Conservation (phyloP, 306 rosid species). For the Prosopis cineraria region DNA sequence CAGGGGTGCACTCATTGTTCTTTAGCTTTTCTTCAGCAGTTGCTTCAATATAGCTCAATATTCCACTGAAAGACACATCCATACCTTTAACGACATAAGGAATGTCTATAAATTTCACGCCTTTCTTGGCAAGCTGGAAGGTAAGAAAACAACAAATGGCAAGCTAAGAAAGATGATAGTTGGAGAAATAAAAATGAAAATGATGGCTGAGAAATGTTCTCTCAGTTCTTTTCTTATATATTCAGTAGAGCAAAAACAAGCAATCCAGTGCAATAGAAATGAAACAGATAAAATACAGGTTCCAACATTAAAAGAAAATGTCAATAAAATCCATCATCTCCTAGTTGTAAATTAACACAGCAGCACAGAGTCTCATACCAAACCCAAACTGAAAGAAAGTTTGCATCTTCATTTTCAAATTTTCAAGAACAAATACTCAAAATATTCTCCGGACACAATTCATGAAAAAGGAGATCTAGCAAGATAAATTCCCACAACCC, state of each 20-base stretch:
- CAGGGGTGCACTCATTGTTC: conserved; percentile 86
- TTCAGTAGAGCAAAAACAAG: background rate
- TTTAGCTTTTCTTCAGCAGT: conserved; percentile 78
- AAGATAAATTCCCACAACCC: background rate
- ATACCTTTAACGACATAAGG: conserved; percentile 94
- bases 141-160: conserved; percentile 29
- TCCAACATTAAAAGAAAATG: background rate
- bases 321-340: background rate
- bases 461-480: background rate
- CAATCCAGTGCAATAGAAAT: background rate
- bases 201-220: background rate
- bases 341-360: background rate
- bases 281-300: background rate
- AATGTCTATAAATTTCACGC: conserved; percentile 75
- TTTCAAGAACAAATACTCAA: background rate
- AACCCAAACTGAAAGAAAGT: background rate
- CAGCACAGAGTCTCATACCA: background rate
- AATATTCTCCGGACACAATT: background rate
- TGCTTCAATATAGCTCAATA: conserved; percentile 85
- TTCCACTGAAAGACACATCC: conserved; percentile 94
- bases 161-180: conserved; percentile 5
- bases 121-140: conserved; percentile 85
- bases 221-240: background rate
- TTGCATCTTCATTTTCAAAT: background rate
- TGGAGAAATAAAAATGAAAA: background rate